Evolutionary conservation across 345 rosid genomes (phyloP), one percentile per base, ranked within the genome.

Genomic region (Eucalyptus polyanthemos): DNA sequence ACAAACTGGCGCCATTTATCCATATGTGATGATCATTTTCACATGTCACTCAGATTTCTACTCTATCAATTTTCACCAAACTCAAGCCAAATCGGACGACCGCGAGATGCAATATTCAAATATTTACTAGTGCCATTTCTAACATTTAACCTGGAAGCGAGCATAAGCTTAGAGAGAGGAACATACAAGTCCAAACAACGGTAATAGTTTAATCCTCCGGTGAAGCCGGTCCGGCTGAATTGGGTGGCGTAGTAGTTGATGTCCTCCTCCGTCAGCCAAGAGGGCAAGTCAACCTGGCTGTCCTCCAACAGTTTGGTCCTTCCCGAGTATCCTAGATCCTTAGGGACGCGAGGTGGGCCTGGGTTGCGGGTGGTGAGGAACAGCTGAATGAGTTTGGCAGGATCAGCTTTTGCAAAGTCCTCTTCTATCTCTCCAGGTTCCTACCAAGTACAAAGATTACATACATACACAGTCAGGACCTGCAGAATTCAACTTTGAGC

Each of bases 351-450:
- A 88, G 94, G 94, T 58, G 97, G 95, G 2, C 86, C 88, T 27
- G 96, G 87, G 86, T 50, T 90, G 50, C 93, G 94, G 27, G 92
- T 90, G 19, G 92, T 9, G 51, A 95, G 89, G 34, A 95, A 92
- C 51, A 62, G 89, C 88, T 85, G 93, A 2, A 96, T 45, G 45
- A 96, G 37, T 89, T 90, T 95, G 87, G 86, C 91, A 50, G 95
- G 89, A 81, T 92, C 97, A 31, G 88, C 34, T 89, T 93, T 92
- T 53, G 97, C 96, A 93, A 96, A 93, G 88, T 96, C 96, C 42
- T 93, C 94, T 88, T 96, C 97, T 6, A 91, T 87, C 93, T 91
- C 95, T 85, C 96, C 97, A 81, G 93, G 94, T 91, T 94, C 96
- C 97, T 95, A 51, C 47, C 47, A 40, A 69, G 80, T 69, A 9